phyloP scores from a whole-genome alignment of 164 flowering plant genomes.

The Aristolochia contorta region DNA sequence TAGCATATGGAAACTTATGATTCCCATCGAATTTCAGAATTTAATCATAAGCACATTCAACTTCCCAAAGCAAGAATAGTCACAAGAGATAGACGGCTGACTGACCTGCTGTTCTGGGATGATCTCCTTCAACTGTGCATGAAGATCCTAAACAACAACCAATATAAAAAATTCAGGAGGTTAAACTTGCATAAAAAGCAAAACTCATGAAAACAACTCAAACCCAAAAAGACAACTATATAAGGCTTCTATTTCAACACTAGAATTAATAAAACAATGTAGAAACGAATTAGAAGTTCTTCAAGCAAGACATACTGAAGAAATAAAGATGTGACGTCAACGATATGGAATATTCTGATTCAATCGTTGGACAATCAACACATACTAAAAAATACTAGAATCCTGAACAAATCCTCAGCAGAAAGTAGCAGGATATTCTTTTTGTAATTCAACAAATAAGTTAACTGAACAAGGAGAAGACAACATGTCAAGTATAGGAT shows the following conservation, averaged over 20 bases:
- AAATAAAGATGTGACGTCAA: too few species aligned
- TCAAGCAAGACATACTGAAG: background rate
- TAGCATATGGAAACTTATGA: background rate
- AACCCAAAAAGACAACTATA: background rate
- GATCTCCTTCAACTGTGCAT: conserved; percentile 72
- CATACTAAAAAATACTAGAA: too few species aligned
- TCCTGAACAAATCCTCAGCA: too few species aligned
- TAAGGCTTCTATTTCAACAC: background rate
- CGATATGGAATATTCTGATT: too few species aligned
- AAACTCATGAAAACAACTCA: background rate
- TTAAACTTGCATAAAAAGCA: background rate
- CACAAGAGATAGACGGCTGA: background rate
- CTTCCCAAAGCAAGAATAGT: background rate
- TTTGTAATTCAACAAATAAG: too few species aligned
- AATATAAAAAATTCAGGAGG: background rate
- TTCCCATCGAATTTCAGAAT: background rate
- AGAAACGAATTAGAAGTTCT: background rate
- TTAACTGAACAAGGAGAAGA: background rate
- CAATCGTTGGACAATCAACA: too few species aligned
- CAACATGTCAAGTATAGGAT: background rate
- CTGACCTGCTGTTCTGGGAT: conserved; percentile 91
- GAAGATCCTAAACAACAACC: conserved; percentile 62
- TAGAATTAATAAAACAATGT: background rate
- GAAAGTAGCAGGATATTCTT: too few species aligned
- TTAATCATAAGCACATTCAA: background rate